Conservation (phyloP, 2,329 filamentous ascomycete genomes). For the Alternaria atra region DNA sequence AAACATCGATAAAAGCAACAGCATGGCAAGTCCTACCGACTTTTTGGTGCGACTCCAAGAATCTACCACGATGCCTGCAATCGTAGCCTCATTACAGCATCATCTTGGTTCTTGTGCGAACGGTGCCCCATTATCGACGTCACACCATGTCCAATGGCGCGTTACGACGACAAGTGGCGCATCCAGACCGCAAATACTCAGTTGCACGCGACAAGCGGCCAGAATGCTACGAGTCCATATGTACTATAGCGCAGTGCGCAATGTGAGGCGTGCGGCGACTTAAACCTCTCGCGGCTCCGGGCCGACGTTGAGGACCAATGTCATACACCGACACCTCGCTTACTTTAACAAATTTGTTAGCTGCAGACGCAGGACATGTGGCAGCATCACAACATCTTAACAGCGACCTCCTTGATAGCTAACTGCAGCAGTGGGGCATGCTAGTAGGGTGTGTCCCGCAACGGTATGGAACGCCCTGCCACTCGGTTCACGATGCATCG, state of each 20-base stretch:
- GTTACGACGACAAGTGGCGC: constrained; percentile 38
- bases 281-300: constrained; percentile 40
- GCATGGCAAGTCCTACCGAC: constrained; percentile 13
- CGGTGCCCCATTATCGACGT: constrained; percentile 24
- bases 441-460: constrained; percentile 44
- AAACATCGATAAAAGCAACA: constrained; percentile 29
- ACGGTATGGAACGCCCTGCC: constrained; percentile 43
- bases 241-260: constrained; percentile 24
- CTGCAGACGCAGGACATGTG: constrained; percentile 53
- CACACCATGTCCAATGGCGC: constrained; percentile 35
- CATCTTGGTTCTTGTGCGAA: constrained; percentile 9
- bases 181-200: constrained; percentile 36
- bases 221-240: constrained; percentile 26
- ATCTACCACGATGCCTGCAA: constrained; percentile 19
- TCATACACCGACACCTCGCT: constrained; percentile 35
- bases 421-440: constrained; percentile 47
- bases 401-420: constrained; percentile 48
- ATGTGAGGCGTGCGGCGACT: constrained; percentile 44
- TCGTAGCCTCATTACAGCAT: constrained; percentile 22
- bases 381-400: constrained; percentile 48
- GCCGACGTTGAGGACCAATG: constrained; percentile 43
- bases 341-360: constrained; percentile 42
- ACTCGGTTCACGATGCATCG: constrained; percentile 35
- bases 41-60: constrained; percentile 3
- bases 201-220: constrained; percentile 34